Percentiles rank a stretch among this genome's conserved stretches.
phyloP scores from a whole-genome alignment of 306 rosid genomes.

The Quercus mongolica region DNA sequence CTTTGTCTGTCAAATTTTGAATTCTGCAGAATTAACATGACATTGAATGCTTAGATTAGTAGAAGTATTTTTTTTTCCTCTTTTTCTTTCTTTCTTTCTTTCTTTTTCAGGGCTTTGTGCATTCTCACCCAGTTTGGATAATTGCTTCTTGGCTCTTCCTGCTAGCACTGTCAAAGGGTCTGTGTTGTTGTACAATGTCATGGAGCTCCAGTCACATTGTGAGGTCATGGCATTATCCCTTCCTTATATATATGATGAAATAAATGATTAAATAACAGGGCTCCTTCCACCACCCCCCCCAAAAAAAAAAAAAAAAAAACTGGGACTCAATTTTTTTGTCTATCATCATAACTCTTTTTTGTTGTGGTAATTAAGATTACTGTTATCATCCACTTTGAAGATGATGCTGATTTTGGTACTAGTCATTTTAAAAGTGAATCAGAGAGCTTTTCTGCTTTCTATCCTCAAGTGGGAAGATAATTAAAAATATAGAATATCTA shows the following conservation, averaged over 20 bases:
- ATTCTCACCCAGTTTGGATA: conserved; percentile 76
- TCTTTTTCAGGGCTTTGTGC: conserved; percentile 69
- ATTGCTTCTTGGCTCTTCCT: conserved; percentile 91
- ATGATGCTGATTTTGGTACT: background rate
- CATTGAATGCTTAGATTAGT: conserved; percentile 3
- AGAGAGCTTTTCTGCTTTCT: background rate
- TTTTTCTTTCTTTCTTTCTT: background rate
- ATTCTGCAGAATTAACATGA: conserved; percentile 3
- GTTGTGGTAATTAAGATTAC: background rate
- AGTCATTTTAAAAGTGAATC: background rate
- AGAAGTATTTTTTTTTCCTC: background rate
- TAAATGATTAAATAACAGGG: conserved; percentile 8
- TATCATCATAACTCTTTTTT: background rate
- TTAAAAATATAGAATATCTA: background rate
- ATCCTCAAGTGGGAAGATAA: background rate
- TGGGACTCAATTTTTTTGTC: background rate
- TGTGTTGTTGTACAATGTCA: conserved; percentile 76
- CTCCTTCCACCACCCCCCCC: background rate
- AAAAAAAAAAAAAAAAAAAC: background rate
- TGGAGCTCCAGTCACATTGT: conserved; percentile 82
- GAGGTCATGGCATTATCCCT: conserved; percentile 59
- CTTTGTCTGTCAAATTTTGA: background rate
- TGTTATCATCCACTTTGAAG: background rate
- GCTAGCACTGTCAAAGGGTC: conserved; percentile 84
- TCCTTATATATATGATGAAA: conserved; percentile 12